phyloP scores from a whole-genome alignment of 441 rosid genomes.

The Breynia disticha region DNA sequence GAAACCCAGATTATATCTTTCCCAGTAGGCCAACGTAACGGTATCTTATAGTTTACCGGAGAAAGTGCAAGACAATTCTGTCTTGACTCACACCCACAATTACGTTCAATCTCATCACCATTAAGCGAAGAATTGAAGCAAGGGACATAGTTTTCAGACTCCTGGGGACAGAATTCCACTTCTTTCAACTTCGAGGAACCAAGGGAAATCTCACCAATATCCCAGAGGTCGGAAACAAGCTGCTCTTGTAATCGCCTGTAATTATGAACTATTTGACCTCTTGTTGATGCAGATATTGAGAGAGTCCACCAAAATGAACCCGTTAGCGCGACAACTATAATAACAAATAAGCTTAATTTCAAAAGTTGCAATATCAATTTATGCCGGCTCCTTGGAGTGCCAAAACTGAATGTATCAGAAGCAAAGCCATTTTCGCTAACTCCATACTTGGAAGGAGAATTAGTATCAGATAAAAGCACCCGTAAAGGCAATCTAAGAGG shows the following conservation, averaged over 20 bases:
- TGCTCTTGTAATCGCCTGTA: constrained; percentile 90
- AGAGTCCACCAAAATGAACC: constrained; percentile 97
- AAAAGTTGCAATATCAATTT: constrained; percentile 47
- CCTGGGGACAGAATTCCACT: constrained; percentile 58
- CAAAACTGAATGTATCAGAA: constrained; percentile 43
- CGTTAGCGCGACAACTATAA: constrained; percentile 54
- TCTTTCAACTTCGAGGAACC: constrained; percentile 76
- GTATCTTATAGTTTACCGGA: constrained; percentile 66
- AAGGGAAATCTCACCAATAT: constrained; percentile 81
- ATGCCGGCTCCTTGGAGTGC: constrained; percentile 52
- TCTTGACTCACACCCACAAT: constrained; percentile 46
- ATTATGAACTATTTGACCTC: constrained; percentile 65
- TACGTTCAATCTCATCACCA: constrained; percentile 54
- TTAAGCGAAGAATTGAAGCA: constrained; percentile 73
- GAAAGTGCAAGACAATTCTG: constrained; percentile 65
- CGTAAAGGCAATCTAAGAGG: constrained; percentile 50
- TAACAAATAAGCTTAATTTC: constrained; percentile 63
- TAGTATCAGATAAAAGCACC: constrained; percentile 36
- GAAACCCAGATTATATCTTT: constrained; percentile 86
- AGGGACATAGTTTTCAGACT: constrained; percentile 67
- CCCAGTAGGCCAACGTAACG: constrained; percentile 98
- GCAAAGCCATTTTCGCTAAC: constrained; percentile 46
- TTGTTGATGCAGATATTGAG: constrained; percentile 60
- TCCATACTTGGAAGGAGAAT: constrained; percentile 53
- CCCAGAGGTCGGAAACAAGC: constrained; percentile 80